Percentiles rank a stretch among this genome's conserved stretches.
phyloP scores from a whole-genome alignment of 768 basidiomycete species.

The Fomitopsis pulvina region DNA sequence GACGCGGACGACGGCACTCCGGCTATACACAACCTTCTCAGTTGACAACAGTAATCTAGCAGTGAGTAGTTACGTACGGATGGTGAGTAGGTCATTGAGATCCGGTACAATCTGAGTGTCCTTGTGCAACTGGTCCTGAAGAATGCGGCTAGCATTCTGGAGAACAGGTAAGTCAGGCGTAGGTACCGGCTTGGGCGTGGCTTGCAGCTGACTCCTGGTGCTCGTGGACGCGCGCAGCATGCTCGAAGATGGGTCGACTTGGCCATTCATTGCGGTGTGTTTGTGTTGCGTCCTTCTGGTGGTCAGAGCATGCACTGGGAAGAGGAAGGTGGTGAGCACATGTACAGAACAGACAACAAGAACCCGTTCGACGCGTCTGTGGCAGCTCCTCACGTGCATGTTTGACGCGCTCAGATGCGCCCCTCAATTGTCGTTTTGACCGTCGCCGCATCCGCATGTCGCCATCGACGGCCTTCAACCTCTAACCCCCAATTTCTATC shows the following conservation, averaged over 20 bases:
- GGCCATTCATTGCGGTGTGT: not conserved
- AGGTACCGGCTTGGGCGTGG: constrained; percentile 18
- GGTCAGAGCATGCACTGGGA: not conserved
- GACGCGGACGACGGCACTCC: constrained; percentile 65
- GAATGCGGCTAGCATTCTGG: constrained; percentile 56
- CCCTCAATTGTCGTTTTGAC: too few species aligned
- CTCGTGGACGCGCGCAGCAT: not conserved
- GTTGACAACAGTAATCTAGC: not conserved
- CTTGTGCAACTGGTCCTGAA: constrained; percentile 64
- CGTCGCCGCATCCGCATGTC: not conserved
- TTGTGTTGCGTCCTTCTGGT: not conserved
- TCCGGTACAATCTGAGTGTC: constrained; percentile 74
- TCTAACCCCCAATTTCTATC: not conserved
- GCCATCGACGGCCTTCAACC: not conserved
- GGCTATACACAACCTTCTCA: constrained; percentile 29
- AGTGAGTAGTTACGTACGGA: constrained; percentile 36
- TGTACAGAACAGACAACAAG: not conserved
- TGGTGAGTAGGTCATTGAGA: constrained; percentile 58
- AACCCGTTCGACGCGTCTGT: not conserved
- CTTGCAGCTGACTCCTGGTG: constrained; percentile 10
- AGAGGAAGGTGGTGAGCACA: not conserved
- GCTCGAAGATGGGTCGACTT: not conserved
- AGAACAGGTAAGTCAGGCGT: constrained; percentile 55
- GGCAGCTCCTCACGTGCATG: not conserved
- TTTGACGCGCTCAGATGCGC: too few species aligned